Evolutionary conservation across 2,329 filamentous ascomycete genomes (phyloP), one percentile per base, ranked within the genome.

Genomic region (Cladosporium austrohemisphaericum): DNA sequence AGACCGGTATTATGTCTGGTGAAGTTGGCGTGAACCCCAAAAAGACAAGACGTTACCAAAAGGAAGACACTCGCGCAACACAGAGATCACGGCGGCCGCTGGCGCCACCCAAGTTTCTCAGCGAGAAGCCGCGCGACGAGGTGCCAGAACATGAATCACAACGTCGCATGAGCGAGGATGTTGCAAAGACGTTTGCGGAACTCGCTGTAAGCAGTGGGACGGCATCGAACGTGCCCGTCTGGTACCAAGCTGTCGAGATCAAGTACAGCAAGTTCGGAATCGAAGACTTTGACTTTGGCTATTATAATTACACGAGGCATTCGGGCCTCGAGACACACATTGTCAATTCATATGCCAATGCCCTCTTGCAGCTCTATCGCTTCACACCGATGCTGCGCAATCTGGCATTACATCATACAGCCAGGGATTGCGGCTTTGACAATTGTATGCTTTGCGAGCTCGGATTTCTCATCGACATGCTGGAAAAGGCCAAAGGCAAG

Each of bases 261-360:
- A 96, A 96, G 66, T 98, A 97, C 73, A 96, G 92, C 76, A 94
- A 90, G 65, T 98, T 96, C 68, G 93, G 93, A 16, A 90, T 98
- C n/a, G 92, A 97, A 62, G 94, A 98, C 68, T 98, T 98, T 66
- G 93, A 98, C 68, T 98, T 98, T 70, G 86, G 88, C 50, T 97
- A 88, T 67, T 98, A 94, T 75, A 98, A 98, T 69, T 90, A 88
- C 65, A 97, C 94, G 1, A 77, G 75, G 19, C 95, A 89, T 64
- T 95, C 93, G 8, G 93, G 93, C 0, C 74, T 98, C 31, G 92
- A 98, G 67, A 98, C 88, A 37, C 92, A 98, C 65, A 96, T 98
- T 53, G 81, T 90, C 33, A 97, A 98, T 65, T 96, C 92, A 2
- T 98, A 97, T 63, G 88, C 91, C 49, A 98, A 98, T 60, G 80